A percentile compares a stretch with the other conserved stretches of the same genome.
These are phyloP conservation scores for Blastobotrys capitulatus DNA, from an alignment of 1,139 yeast species.

Conservation along the genomic window DNA sequence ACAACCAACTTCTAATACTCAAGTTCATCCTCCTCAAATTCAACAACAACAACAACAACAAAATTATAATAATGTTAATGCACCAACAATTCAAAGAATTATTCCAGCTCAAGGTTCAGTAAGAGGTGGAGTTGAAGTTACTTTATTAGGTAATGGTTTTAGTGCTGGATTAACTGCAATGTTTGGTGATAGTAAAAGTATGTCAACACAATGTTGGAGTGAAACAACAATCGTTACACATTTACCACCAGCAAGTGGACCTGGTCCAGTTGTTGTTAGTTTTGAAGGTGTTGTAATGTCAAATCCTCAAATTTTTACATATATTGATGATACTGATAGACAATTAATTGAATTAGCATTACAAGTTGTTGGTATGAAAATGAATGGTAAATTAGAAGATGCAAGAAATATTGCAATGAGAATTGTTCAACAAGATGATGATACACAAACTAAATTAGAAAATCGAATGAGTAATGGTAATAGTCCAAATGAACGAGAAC, in stretches of 20 bases:
- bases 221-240: constrained; percentile 90
- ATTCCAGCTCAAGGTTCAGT: constrained; percentile 95
- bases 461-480: constrained; percentile 5
- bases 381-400: constrained; percentile 91
- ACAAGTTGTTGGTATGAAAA: constrained; percentile 89
- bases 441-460: constrained; percentile 1
- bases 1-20: not conserved
- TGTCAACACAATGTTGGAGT: constrained; percentile 95
- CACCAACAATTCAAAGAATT: constrained; percentile 57
- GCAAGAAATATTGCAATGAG: constrained; percentile 86
- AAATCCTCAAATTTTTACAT: constrained; percentile 66
- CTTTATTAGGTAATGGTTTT: constrained; percentile 81
- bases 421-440: constrained; percentile 44
- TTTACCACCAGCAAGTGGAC: constrained; percentile 79
- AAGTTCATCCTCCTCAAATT: not conserved
- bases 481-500: constrained; percentile 21
- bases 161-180: constrained; percentile 74
- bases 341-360: constrained; percentile 88
- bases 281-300: constrained; percentile 41
- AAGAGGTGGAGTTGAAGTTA: constrained; percentile 93
- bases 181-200: constrained; percentile 78
- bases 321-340: constrained; percentile 87
- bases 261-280: constrained; percentile 89
- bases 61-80: constrained; percentile 2
- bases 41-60: too few species aligned